These are phyloP conservation scores for Salisapilia sapeloensis DNA, from an alignment of 352 stramenopile genomes.

Conservation along the genomic window DNA sequence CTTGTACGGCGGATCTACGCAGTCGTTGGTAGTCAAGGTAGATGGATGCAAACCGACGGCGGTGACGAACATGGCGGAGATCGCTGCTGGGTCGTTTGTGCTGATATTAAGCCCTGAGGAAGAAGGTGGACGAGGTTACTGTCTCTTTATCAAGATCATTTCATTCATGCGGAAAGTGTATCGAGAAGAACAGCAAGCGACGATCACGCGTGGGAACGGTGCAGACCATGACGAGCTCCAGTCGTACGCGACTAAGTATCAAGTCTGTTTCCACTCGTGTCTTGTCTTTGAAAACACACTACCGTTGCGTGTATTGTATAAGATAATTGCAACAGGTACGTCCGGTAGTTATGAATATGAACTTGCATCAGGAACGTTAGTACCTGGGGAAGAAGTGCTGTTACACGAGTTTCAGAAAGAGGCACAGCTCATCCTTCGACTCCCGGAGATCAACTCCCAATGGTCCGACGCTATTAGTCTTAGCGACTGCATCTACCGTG, in stretches of 20 bases:
- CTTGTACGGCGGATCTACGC: slow-evolving; percentile 59
- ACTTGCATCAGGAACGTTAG: slow-evolving; percentile 48
- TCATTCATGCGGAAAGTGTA: slow-evolving; percentile 79
- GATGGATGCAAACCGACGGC: slow-evolving; percentile 71
- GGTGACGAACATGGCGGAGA: slow-evolving; percentile 45
- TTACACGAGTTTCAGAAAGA: slow-evolving; percentile 74
- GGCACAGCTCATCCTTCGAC: slow-evolving; percentile 41
- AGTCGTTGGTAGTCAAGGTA: slow-evolving; percentile 75
- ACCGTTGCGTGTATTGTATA: slow-evolving; percentile 73
- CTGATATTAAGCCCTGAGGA: slow-evolving; percentile 55
- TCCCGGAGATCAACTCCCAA: slow-evolving; percentile 77
- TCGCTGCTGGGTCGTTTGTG: slow-evolving; percentile 44
- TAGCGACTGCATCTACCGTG: slow-evolving; percentile 67
- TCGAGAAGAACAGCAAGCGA: slow-evolving; percentile 66
- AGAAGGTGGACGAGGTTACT: slow-evolving; percentile 39
- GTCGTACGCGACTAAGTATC: slow-evolving; percentile 77
- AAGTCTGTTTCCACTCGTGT: slow-evolving; percentile 70
- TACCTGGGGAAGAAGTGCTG: slow-evolving; percentile 66
- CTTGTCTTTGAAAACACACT: slow-evolving; percentile 80
- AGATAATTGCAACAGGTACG: slow-evolving; percentile 20
- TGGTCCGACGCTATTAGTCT: slow-evolving; percentile 57
- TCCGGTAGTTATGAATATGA: slow-evolving; percentile 9
- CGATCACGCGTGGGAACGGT: slow-evolving; percentile 44
- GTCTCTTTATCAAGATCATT: slow-evolving; percentile 70
- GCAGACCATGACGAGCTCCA: slow-evolving; percentile 31